phyloP scores from a whole-genome alignment of 179 eudicot species.

The Beta macrorhiza region DNA sequence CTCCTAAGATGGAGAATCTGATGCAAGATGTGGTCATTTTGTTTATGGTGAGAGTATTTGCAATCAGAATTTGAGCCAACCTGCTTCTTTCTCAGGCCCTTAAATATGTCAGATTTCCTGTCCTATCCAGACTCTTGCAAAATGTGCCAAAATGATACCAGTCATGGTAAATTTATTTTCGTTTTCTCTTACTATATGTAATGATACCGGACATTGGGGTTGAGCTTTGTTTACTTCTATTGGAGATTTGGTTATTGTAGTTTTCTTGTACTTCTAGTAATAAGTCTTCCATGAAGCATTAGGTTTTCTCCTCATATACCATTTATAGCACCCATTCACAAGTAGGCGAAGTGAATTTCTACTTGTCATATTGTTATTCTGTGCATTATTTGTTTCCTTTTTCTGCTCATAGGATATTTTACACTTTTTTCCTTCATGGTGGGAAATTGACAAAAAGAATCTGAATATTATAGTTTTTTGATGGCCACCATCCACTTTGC shows the following conservation, averaged over 20 bases:
- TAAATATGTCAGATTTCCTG: conserved; percentile 94
- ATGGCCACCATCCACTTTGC: too few relatives aligned
- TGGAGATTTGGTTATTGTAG: background rate
- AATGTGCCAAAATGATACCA: conserved; percentile 98
- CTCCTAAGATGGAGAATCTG: background rate
- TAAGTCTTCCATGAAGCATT: background rate
- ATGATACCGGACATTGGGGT: background rate
- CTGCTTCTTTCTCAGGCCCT: conserved; percentile 60
- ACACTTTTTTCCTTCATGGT: background rate
- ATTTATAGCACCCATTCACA: background rate
- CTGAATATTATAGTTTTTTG: background rate
- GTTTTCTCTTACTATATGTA: background rate
- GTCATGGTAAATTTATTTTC: conserved; percentile 68
- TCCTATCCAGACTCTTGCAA: conserved; percentile 93
- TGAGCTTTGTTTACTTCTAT: background rate
- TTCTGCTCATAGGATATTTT: background rate
- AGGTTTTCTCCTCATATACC: background rate
- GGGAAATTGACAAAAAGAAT: background rate
- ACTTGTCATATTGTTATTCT: background rate
- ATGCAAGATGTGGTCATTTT: background rate
- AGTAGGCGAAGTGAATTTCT: background rate
- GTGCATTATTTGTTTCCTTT: background rate
- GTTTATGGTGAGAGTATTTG: conserved; percentile 1
- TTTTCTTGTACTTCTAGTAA: background rate
- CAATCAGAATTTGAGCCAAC: background rate